These are phyloP conservation scores for Alternaria gaisen DNA, from an alignment of 2,329 filamentous ascomycete species.

Conservation along the genomic window DNA sequence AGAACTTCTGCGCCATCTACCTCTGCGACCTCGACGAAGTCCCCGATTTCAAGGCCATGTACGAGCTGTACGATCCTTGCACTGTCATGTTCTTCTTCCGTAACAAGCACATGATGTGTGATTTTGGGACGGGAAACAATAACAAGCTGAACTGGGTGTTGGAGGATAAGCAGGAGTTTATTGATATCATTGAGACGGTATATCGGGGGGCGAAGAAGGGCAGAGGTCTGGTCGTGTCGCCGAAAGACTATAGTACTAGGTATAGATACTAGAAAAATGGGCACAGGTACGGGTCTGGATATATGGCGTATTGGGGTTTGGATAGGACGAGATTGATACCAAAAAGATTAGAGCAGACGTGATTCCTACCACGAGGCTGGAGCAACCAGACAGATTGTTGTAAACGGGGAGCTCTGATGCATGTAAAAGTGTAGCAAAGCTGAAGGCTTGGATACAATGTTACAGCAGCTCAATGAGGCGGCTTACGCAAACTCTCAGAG, in stretches of 20 bases:
- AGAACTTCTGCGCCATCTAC: constrained; percentile 89
- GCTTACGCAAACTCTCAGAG: neutral
- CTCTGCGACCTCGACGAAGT: constrained; percentile 79
- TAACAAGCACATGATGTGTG: constrained; percentile 99
- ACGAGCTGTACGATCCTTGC: constrained; percentile 87
- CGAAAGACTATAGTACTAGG: constrained; percentile 80
- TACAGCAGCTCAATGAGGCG: neutral
- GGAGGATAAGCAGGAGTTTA: constrained; percentile 97
- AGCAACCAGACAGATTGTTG: too few relatives aligned
- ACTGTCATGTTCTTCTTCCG: constrained; percentile 98
- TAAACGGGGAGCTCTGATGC: too few relatives aligned
- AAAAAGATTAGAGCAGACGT: neutral
- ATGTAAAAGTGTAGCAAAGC: neutral
- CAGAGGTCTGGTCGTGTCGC: constrained; percentile 92
- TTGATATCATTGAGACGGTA: constrained; percentile 98
- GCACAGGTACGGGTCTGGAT: neutral
- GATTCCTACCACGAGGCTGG: neutral
- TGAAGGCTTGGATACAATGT: neutral
- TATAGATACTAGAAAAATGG: constrained; percentile 66
- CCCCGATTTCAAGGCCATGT: constrained; percentile 86
- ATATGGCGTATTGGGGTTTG: constrained; percentile 2
- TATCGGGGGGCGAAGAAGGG: constrained; percentile 99
- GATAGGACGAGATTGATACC: neutral
- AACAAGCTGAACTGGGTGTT: constrained; percentile 98
- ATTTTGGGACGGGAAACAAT: constrained; percentile 96